phyloP scores from a whole-genome alignment of 148 eudicot species.

The Nepenthes gracilis region DNA sequence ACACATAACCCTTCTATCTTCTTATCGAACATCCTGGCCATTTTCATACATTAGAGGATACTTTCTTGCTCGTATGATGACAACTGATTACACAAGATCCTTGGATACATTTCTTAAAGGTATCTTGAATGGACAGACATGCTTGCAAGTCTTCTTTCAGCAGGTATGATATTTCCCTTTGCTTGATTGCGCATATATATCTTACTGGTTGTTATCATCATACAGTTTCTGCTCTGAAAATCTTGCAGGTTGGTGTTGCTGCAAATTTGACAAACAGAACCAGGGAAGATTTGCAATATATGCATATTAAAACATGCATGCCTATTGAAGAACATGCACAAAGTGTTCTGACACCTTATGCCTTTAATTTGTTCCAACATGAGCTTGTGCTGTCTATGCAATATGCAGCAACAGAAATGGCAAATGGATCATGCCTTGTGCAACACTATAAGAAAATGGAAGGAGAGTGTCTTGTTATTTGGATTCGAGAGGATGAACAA shows the following conservation, averaged over 20 bases:
- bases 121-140: slow-evolving; percentile 37
- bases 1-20: slow-evolving; percentile 40
- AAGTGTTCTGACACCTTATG: slow-evolving; percentile 39
- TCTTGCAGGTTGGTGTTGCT: slow-evolving; percentile 30
- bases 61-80: slow-evolving; percentile 43
- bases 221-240: neutral
- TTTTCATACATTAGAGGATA: slow-evolving; percentile 32
- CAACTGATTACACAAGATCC: slow-evolving; percentile 28
- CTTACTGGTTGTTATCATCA: neutral
- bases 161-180: slow-evolving; percentile 26
- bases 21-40: slow-evolving; percentile 45
- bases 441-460: slow-evolving; percentile 58
- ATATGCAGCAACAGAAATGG: slow-evolving; percentile 45
- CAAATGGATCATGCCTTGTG: slow-evolving; percentile 42
- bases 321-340: slow-evolving; percentile 67
- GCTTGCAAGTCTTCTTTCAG: slow-evolving; percentile 46
- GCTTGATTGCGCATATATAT: neutral
- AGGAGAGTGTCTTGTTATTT: slow-evolving; percentile 40
- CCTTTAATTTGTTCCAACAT: slow-evolving; percentile 39
- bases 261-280: slow-evolving; percentile 16
- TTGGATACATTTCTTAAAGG: slow-evolving; percentile 35
- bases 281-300: slow-evolving; percentile 20
- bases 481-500: slow-evolving; percentile 59
- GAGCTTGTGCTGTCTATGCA: slow-evolving; percentile 45
- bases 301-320: slow-evolving; percentile 37